These are phyloP conservation scores for Calonectria fujianensis DNA, from an alignment of 2,329 filamentous ascomycete species.

Conservation along the genomic window DNA sequence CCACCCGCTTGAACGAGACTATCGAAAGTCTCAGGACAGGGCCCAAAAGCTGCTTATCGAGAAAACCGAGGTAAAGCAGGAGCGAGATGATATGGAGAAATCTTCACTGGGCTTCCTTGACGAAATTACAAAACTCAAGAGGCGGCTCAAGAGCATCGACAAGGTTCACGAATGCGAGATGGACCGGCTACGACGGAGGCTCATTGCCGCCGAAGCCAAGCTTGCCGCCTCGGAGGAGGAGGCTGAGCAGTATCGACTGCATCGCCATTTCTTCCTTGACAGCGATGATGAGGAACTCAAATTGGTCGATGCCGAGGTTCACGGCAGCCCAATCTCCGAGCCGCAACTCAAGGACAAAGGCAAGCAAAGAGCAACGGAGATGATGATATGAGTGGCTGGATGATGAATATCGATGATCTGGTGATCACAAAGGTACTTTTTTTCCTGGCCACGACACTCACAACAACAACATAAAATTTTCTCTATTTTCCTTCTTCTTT, in stretches of 20 bases:
- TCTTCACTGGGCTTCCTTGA: conserved; percentile 2
- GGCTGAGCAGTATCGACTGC: background rate
- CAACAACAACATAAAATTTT: background rate
- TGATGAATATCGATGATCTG: background rate
- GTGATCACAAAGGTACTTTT: conserved; percentile 21
- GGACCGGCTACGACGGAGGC: background rate
- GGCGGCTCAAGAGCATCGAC: conserved; percentile 17
- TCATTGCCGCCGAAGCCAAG: conserved; percentile 15
- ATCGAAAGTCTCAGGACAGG: conserved; percentile 3
- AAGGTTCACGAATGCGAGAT: conserved; percentile 19
- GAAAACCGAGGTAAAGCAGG: background rate
- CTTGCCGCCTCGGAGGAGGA: background rate
- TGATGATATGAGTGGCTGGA: conserved; percentile 20
- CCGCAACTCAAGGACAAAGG: background rate
- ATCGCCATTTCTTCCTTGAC: conserved; percentile 6
- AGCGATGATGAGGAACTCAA: background rate
- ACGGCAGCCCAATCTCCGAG: background rate
- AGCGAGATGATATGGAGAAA: conserved; percentile 17
- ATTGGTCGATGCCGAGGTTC: background rate
- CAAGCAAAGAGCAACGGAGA: background rate
- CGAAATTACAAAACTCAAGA: background rate
- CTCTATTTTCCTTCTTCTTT: background rate
- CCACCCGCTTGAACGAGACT: conserved; percentile 5
- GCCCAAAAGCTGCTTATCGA: background rate
- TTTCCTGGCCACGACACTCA: background rate